Conservation (phyloP, 2,329 filamentous ascomycete genomes). For the Mariannaea elegans region DNA sequence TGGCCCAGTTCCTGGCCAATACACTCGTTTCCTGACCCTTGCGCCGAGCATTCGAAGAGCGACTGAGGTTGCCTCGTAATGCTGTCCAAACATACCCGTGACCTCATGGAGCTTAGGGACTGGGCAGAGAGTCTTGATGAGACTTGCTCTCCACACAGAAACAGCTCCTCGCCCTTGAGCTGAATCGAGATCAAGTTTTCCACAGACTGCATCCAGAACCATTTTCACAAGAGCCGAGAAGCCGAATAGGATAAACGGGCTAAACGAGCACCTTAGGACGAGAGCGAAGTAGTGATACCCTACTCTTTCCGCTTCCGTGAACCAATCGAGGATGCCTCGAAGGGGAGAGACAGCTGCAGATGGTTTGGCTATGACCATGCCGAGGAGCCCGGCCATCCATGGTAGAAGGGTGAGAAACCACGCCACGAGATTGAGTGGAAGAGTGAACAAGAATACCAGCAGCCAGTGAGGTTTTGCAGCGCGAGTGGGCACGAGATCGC, state of each 20-base stretch:
- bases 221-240: conserved; percentile 53
- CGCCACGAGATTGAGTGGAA: conserved; percentile 51
- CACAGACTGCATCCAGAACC: conserved; percentile 51
- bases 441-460: conserved; percentile 51
- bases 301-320: conserved; percentile 55
- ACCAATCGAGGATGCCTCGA: conserved; percentile 57
- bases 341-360: conserved; percentile 46
- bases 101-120: conserved; percentile 55
- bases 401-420: conserved; percentile 56
- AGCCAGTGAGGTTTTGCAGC: conserved; percentile 56
- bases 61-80: conserved; percentile 64
- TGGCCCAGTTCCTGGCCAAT: conserved; percentile 67
- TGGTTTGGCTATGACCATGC: conserved; percentile 54
- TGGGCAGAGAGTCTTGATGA: conserved; percentile 57
- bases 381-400: conserved; percentile 54
- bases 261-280: conserved; percentile 49
- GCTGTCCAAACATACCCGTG: conserved; percentile 60
- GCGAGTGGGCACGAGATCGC: conserved; percentile 50
- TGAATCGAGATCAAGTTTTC: conserved; percentile 46
- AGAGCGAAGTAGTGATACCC: conserved; percentile 61
- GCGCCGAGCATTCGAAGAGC: conserved; percentile 60
- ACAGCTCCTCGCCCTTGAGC: conserved; percentile 45
- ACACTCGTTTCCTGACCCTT: conserved; percentile 61
- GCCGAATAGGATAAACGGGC: conserved; percentile 55
- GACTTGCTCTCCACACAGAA: conserved; percentile 53